Evolutionary conservation across 1,284 basidiomycete genomes (phyloP), one percentile per base, ranked within the genome.

Genomic region (Naganishia albida): DNA sequence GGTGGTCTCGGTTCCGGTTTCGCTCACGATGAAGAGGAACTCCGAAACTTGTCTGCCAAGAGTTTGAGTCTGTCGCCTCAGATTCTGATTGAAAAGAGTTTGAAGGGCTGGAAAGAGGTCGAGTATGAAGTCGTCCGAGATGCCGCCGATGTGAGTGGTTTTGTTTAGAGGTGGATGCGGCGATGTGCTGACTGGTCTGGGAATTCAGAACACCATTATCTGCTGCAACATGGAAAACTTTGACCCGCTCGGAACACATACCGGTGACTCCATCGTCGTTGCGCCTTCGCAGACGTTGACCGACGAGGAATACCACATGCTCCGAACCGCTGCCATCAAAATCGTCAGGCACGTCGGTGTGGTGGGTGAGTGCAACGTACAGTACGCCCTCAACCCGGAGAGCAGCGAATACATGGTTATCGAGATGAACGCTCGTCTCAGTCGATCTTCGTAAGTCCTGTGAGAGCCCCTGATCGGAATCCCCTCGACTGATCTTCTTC

Each of bases 221-320:
- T 94, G 92, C 81, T 95, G 92, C 80, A 94, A 94, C 80, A 93
- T 93, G 91, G 70, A 96, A 81, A 99, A 99, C 82, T 99, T 99
- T 73, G 96, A 99, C 77, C 96, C 96, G 23, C 88, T 99, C 68
- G 96, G 96, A 70, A 98, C 93, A 48, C 96, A 99, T 80, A 99
- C 96, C n/a, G 96, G 96, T 74, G 96, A 99, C 79, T 99, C 95
- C n/a, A 99, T 99, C 74, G 96, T 99, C 75, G 93, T 99, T 50
- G 96, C 96, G 4, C 96, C 96, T 1, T 97, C 93, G 3, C 96
- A 99, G 80, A 99, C 96, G 1, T 83, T 99, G 18, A 91, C 94
- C 42, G 96, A 99, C 75, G 90, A 92, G 77, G 93, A 97, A 77
- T 99, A 99, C 81, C 94, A 99, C 82, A 99, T 99, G 96, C 85